Percentiles rank a stretch among this genome's conserved stretches.
Evolutionary conservation across 768 basidiomycete genomes (phyloP).

Genomic region (Chlorophyllum brunneum): DNA sequence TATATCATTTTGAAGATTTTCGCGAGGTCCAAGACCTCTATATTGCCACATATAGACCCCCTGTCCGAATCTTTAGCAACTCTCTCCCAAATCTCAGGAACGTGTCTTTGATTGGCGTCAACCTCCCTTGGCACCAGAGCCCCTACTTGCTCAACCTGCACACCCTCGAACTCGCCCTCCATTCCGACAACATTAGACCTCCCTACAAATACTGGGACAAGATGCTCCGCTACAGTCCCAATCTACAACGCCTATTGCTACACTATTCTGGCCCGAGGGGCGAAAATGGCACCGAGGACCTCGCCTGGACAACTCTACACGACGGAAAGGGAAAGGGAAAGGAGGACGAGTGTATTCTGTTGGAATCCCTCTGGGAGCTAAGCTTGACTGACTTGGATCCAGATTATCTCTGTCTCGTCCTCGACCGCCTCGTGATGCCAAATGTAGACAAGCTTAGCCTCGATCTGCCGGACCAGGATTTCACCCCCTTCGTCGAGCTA

Average conservation of each 20-base stretch:
- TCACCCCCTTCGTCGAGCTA: conserved; percentile 40
- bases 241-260: conserved; percentile 42
- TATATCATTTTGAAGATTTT: conserved; percentile 65
- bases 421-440: conserved; percentile 45
- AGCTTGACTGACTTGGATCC: conserved; percentile 53
- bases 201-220: conserved; percentile 49
- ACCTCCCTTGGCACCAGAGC: conserved; percentile 52
- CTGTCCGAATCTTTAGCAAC: conserved; percentile 55
- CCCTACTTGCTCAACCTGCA: conserved; percentile 47
- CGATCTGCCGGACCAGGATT: conserved; percentile 55
- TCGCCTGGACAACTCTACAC: conserved; percentile 28
- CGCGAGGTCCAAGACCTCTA: conserved; percentile 45
- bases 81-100: conserved; percentile 46
- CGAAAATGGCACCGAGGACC: conserved; percentile 28
- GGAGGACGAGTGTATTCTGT: conserved; percentile 20
- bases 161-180: conserved; percentile 55
- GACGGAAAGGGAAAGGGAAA: conserved; percentile 21
- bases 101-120: conserved; percentile 62
- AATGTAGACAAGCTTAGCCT: conserved; percentile 40
- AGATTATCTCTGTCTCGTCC: conserved; percentile 43
- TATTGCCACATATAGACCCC: conserved; percentile 52
- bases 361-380: conserved; percentile 40
- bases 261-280: conserved; percentile 56
- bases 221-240: conserved; percentile 48
- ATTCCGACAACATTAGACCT: conserved; percentile 55